Base-by-base conservation (phyloP, 441 rosid genomes). In the Daphne laureola region DNA sequence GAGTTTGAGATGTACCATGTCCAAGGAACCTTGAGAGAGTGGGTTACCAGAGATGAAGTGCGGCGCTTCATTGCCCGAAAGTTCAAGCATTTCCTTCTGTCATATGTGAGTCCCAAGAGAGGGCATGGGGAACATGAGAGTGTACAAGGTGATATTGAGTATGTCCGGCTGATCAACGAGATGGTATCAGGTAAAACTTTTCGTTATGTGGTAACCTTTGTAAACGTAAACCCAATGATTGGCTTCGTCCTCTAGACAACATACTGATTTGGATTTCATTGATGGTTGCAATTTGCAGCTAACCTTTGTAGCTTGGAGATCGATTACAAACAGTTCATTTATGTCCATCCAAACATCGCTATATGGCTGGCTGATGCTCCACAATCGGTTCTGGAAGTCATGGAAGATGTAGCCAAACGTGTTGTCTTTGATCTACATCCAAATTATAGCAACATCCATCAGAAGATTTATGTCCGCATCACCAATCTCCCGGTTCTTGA, bases 341-440 rank as follows among this genome's bases (percentile, higher is more conserved):
- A 78, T 46, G 81, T 84, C 53, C 95, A 87, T 72, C 97, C 97
- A 14, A 93, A 93, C 64, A 93, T 93, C 66, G 96, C 99, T 12
- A 93, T 90, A 63, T 93, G 97, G 97, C 78, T 87, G 53, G 96
- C 99, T 0, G 99, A 90, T 87, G 99, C 97, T 38, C 95, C 99
- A 25, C 99, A 90, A 51, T 81, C 99, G 68, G 97, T 93, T 46
- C 80, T 93, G 43, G 97, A 90, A 76, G 96, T 93, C 63, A 87
- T 93, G 99, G 99, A 93, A 74, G 93, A 90, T 65, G 87, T 90
- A 55, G 75, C 84, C 2, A 72, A 74, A 65, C 85, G 68, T 44
- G 95, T 87, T 56, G 89, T 93, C 65, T 84, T 93, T 55, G 84
- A 81, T 54, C 70, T 93, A 62, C 96, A 87, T 71, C 95, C 94